Percentiles rank a stretch among this genome's conserved stretches.
Conservation (phyloP, 2,329 filamentous ascomycete species). For the Alternaria burnsii region DNA sequence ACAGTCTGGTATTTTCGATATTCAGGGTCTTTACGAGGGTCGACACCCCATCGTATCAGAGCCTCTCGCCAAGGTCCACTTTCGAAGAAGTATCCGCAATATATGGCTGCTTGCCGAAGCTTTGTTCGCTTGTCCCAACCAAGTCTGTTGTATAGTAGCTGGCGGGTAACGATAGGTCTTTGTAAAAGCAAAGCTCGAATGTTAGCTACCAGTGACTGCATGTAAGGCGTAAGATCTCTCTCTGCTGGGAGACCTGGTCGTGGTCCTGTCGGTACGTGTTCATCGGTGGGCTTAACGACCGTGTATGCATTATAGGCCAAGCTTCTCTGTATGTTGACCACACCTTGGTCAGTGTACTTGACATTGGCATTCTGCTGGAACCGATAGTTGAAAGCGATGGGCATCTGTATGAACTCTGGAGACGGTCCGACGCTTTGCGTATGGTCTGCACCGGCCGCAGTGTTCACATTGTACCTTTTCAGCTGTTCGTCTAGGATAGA, state of each 20-base stretch:
- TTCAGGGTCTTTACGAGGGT: slow-evolving; percentile 79
- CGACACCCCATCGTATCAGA: slow-evolving; percentile 83
- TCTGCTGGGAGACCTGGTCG: slow-evolving; percentile 65
- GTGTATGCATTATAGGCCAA: slow-evolving; percentile 50
- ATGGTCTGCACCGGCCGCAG: slow-evolving; percentile 61
- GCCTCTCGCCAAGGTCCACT: slow-evolving; percentile 92
- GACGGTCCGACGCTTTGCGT: slow-evolving; percentile 78
- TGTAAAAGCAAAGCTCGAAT: slow-evolving; percentile 73
- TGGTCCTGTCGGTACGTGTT: slow-evolving; percentile 67
- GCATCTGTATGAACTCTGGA: slow-evolving; percentile 77
- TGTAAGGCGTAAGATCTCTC: slow-evolving; percentile 61
- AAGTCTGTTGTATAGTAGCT: slow-evolving; percentile 79
- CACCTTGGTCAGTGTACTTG: slow-evolving; percentile 60
- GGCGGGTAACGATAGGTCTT: slow-evolving; percentile 86
- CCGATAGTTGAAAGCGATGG: slow-evolving; percentile 73
- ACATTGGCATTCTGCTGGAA: slow-evolving; percentile 89
- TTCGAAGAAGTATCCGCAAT: slow-evolving; percentile 90
- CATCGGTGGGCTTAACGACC: slow-evolving; percentile 68
- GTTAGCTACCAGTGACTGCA: slow-evolving; percentile 70
- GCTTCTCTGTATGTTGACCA: slow-evolving; percentile 41
- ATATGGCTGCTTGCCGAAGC: slow-evolving; percentile 79
- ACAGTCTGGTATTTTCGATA: slow-evolving; percentile 89
- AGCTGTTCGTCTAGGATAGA: slow-evolving; percentile 61
- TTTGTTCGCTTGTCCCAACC: slow-evolving; percentile 60
- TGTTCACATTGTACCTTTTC: slow-evolving; percentile 66